Conservation (phyloP, 192 early-diverging fungal species). For the Rhizophagus prolifer region DNA sequence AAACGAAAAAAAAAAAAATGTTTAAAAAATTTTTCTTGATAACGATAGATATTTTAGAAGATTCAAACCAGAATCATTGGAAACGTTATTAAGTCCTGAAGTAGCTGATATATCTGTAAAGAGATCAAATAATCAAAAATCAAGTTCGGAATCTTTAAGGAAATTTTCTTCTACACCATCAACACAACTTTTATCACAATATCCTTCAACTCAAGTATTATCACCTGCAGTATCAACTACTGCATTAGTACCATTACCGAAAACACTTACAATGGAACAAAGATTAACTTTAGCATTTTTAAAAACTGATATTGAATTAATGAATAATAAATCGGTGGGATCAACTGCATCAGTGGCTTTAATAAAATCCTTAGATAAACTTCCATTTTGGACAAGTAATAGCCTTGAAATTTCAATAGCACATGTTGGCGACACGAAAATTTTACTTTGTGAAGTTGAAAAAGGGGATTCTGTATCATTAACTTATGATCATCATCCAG, state of each 20-base stretch:
- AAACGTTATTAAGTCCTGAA: slow-evolving; percentile 13
- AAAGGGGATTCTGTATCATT: slow-evolving; percentile 58
- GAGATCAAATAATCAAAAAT: background rate
- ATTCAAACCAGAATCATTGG: slow-evolving; percentile 3
- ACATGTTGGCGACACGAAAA: slow-evolving; percentile 70
- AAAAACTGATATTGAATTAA: slow-evolving; percentile 52
- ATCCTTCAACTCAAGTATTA: background rate
- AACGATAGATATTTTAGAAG: slow-evolving; percentile 24
- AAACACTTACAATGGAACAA: slow-evolving; percentile 65
- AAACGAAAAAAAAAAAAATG: background rate
- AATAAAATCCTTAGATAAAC: slow-evolving; percentile 59
- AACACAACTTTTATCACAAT: background rate
- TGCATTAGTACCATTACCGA: background rate
- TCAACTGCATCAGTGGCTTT: slow-evolving; percentile 70
- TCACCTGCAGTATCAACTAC: background rate
- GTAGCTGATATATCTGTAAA: background rate
- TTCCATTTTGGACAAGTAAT: slow-evolving; percentile 66
- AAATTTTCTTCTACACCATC: background rate
- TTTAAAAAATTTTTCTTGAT: background rate
- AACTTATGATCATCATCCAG: slow-evolving; percentile 69
- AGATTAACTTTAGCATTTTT: slow-evolving; percentile 65
- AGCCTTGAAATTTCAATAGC: slow-evolving; percentile 60
- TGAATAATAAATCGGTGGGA: slow-evolving; percentile 49
- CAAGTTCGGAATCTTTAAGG: background rate
- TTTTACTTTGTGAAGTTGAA: slow-evolving; percentile 57